These are phyloP conservation scores for Ceratocystis variospora DNA, from an alignment of 2,329 filamentous ascomycete species.

Conservation along the genomic window DNA sequence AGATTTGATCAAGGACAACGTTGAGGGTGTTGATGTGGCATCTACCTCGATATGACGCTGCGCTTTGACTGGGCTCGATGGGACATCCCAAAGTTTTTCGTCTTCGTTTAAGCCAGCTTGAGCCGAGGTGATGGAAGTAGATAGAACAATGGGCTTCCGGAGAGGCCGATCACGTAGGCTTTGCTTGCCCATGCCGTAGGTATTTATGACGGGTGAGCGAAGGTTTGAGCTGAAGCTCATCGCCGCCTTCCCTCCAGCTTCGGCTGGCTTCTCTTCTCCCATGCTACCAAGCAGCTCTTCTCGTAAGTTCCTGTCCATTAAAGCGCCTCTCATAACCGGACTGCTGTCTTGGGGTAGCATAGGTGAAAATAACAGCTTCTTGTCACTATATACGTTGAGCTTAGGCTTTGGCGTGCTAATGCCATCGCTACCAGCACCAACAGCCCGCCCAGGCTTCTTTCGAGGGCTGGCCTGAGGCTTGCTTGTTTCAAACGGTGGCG, in stretches of 20 bases:
- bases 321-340: neutral
- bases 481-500: neutral
- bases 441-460: neutral
- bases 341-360: neutral
- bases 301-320: neutral
- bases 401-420: neutral
- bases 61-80: neutral
- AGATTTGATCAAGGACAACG: neutral
- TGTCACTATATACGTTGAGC: neutral
- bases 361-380: neutral
- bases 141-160: neutral
- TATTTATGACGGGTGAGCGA: neutral
- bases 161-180: neutral
- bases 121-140: neutral
- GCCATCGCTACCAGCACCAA: neutral
- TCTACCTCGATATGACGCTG: neutral
- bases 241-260: neutral
- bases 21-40: neutral
- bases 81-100: slow-evolving; percentile 4
- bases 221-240: neutral
- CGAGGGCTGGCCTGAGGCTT: neutral
- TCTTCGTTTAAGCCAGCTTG: neutral
- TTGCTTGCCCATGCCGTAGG: slow-evolving; percentile 1
- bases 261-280: neutral
- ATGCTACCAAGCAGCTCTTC: neutral